These are phyloP conservation scores for Microcyclospora tardicrescens DNA, from an alignment of 2,329 filamentous ascomycete species.

Conservation along the genomic window DNA sequence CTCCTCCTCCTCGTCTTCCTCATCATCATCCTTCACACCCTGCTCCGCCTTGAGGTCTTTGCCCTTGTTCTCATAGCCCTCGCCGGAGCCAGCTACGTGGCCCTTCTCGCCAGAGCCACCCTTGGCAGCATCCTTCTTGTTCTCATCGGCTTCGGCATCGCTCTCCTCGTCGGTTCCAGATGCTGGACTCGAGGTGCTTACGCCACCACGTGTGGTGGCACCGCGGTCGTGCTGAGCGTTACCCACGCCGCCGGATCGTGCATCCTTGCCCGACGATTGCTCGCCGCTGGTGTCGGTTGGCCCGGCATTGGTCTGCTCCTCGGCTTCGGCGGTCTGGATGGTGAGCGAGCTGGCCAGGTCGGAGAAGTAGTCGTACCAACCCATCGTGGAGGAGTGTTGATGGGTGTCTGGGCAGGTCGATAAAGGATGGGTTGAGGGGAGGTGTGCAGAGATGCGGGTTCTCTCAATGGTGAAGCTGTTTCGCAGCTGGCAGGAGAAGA, in stretches of 20 bases:
- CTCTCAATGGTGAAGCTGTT: neutral
- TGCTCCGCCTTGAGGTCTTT: constrained; percentile 3
- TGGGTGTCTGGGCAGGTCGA: constrained; percentile 4
- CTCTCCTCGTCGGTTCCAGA: constrained; percentile 32
- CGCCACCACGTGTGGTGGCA: constrained; percentile 25
- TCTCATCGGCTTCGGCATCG: constrained; percentile 28
- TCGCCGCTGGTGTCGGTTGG: constrained; percentile 34
- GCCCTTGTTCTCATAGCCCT: constrained; percentile 2
- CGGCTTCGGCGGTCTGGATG: constrained; percentile 47
- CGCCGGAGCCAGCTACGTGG: constrained; percentile 1
- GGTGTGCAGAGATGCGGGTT: neutral
- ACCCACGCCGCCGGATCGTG: constrained; percentile 12
- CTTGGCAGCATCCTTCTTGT: constrained; percentile 25
- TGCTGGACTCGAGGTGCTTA: constrained; percentile 25
- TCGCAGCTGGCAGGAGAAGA: constrained; percentile 1
- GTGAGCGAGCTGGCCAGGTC: constrained; percentile 54
- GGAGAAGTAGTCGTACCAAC: constrained; percentile 51
- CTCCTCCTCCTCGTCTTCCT: constrained; percentile 48
- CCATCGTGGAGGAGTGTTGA: constrained; percentile 34
- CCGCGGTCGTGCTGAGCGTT: constrained; percentile 18
- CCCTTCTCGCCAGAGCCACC: constrained; percentile 13
- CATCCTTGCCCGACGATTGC: constrained; percentile 25
- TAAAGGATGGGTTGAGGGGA: neutral
- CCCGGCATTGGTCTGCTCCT: constrained; percentile 41
- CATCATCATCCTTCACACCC: constrained; percentile 13